phyloP scores from a whole-genome alignment of 1,284 basidiomycete species.

The Vanrija sp. region DNA sequence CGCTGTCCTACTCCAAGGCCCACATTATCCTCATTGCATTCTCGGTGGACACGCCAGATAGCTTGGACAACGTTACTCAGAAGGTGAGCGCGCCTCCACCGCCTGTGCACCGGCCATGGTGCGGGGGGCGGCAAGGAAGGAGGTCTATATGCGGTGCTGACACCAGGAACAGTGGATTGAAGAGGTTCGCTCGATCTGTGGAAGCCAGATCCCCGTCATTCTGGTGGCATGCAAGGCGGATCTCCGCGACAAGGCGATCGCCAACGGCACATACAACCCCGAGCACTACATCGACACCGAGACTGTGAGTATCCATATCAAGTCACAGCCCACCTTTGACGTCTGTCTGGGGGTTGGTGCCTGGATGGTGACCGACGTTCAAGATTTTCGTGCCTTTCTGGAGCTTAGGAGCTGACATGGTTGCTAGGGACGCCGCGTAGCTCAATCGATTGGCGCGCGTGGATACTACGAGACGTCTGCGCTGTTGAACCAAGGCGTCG shows the following conservation, averaged over 20 bases:
- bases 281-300: slow-evolving; percentile 46
- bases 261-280: slow-evolving; percentile 41
- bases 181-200: slow-evolving; percentile 89
- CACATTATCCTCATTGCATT: slow-evolving; percentile 98
- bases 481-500: slow-evolving; percentile 85
- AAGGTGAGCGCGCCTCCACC: slow-evolving; percentile 58
- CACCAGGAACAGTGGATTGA: slow-evolving; percentile 80
- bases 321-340: no score
- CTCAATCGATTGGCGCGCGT: slow-evolving; percentile 74
- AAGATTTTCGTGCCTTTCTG: slow-evolving; percentile 1
- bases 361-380: not conserved
- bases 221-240: slow-evolving; percentile 52
- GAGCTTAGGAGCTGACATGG: slow-evolving; percentile 6
- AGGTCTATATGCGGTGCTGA: slow-evolving; percentile 9
- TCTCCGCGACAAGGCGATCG: slow-evolving; percentile 54
- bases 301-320: slow-evolving; percentile 48
- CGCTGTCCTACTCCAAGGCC: slow-evolving; percentile 94
- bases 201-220: slow-evolving; percentile 55
- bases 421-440: slow-evolving; percentile 66
- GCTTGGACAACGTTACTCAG: slow-evolving; percentile 87
- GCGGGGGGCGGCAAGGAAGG: not conserved
- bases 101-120: not conserved
- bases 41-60: slow-evolving; percentile 92
- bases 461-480: slow-evolving; percentile 92
- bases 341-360: not conserved